Conservation (phyloP, 805 yeast species). For the Ogataea henricii region DNA sequence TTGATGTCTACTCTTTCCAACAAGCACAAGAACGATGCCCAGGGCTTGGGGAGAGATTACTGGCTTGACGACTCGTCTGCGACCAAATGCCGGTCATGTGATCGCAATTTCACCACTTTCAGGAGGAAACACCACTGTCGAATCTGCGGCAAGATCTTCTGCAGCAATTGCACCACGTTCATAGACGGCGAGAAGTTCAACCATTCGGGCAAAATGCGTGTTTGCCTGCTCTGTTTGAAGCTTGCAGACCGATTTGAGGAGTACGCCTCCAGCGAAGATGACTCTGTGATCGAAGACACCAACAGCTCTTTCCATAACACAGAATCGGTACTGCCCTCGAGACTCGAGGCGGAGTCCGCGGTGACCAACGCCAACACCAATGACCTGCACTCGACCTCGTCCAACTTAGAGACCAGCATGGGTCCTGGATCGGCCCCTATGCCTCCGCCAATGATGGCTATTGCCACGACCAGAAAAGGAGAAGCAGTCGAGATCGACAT, state of each 20-base stretch:
- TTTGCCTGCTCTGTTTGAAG: conserved; percentile 70
- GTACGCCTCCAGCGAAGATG: conserved; percentile 60
- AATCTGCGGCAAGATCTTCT: conserved; percentile 93
- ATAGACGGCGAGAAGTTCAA: conserved; percentile 66
- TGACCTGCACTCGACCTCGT: conserved; percentile 9
- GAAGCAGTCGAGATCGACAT: conserved; percentile 74
- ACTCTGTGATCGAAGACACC: conserved; percentile 45
- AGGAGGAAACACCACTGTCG: conserved; percentile 94
- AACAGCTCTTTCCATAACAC: conserved; percentile 25
- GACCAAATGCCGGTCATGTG: conserved; percentile 82
- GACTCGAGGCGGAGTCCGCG: conserved; percentile 16
- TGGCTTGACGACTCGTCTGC: conserved; percentile 98
- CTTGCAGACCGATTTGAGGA: conserved; percentile 69
- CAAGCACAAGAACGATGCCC: conserved; percentile 22
- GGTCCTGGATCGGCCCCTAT: conserved; percentile 42
- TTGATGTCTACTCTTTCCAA: conserved; percentile 26
- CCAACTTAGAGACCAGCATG: conserved; percentile 12
- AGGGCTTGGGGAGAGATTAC: conserved; percentile 70
- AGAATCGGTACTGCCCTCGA: conserved; percentile 20
- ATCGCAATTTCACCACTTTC: conserved; percentile 77
- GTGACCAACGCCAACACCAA: conserved; percentile 1
- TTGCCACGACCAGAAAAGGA: conserved; percentile 79
- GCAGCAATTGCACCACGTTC: conserved; percentile 77
- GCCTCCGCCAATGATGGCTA: conserved; percentile 73
- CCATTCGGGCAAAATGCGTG: conserved; percentile 68